Conservation (phyloP, 768 basidiomycete species). For the Boletus reticulatus region DNA sequence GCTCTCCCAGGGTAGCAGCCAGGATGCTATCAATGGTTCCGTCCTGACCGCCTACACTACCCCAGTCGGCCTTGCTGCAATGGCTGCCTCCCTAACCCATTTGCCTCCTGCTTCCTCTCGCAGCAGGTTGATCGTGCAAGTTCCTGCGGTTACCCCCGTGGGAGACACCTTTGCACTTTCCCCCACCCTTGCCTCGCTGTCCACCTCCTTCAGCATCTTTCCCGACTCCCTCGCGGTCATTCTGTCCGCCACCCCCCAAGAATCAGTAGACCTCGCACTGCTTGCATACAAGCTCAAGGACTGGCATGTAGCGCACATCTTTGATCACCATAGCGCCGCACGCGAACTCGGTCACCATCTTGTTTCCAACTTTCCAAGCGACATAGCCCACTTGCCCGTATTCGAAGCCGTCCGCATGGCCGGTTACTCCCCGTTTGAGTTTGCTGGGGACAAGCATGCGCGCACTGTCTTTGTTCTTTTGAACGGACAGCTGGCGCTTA, state of each 20-base stretch:
- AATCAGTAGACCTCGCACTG: conserved; percentile 73
- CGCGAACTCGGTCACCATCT: conserved; percentile 70
- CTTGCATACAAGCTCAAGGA: conserved; percentile 68
- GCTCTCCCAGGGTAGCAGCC: conserved; percentile 75
- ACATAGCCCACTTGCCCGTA: conserved; percentile 33
- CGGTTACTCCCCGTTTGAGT: conserved; percentile 78
- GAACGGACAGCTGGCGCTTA: conserved; percentile 75
- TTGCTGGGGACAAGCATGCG: conserved; percentile 63
- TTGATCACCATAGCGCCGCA: conserved; percentile 80
- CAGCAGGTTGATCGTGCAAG: conserved; percentile 78
- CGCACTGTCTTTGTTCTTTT: conserved; percentile 64
- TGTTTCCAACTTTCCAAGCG: conserved; percentile 35
- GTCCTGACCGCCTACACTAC: conserved; percentile 80
- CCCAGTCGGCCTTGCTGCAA: conserved; percentile 76
- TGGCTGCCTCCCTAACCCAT: conserved; percentile 76
- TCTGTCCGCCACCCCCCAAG: conserved; percentile 81
- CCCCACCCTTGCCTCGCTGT: conserved; percentile 72
- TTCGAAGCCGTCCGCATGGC: conserved; percentile 49
- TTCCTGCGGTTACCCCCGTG: conserved; percentile 68
- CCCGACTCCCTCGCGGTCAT: conserved; percentile 69
- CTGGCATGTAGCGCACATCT: conserved; percentile 81
- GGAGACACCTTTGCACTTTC: conserved; percentile 68
- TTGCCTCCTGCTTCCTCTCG: conserved; percentile 60
- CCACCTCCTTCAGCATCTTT: conserved; percentile 56
- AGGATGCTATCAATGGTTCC: conserved; percentile 55